phyloP scores from a whole-genome alignment of 345 rosid genomes.

The Passiflora organensis region DNA sequence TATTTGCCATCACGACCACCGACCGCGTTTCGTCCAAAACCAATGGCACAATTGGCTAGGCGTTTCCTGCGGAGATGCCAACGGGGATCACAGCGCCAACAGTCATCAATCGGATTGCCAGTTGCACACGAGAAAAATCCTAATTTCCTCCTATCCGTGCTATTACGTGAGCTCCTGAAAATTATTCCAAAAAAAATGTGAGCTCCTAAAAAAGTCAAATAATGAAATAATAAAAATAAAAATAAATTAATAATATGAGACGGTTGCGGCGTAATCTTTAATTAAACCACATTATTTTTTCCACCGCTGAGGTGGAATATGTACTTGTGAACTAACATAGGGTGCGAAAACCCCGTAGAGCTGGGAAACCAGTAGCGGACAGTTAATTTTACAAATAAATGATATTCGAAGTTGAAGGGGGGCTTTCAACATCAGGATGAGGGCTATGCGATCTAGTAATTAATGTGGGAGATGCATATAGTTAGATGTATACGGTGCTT shows the following conservation, averaged over 20 bases:
- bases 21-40: conserved; percentile 25
- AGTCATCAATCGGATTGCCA: conserved; percentile 25
- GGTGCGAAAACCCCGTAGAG: too few relatives aligned
- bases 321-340: too few relatives aligned
- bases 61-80: conserved; percentile 23
- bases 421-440: conserved; percentile 5
- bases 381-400: too few relatives aligned
- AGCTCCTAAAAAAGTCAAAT: conserved; percentile 2
- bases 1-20: conserved; percentile 27
- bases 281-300: background rate
- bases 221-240: too few relatives aligned
- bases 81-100: conserved; percentile 24
- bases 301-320: too few relatives aligned
- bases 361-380: too few relatives aligned
- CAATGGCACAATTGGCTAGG: conserved; percentile 21
- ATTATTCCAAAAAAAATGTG: too few relatives aligned
- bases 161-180: conserved; percentile 64
- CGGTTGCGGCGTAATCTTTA: too few relatives aligned
- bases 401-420: background rate
- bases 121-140: conserved; percentile 25
- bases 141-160: conserved; percentile 45
- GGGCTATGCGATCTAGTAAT: conserved; percentile 35
- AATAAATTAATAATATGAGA: too few relatives aligned
- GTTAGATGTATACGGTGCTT: conserved; percentile 23
- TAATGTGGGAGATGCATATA: conserved; percentile 7